Conservation (phyloP, 805 yeast species). For the Saccharomycopsis sp. region DNA sequence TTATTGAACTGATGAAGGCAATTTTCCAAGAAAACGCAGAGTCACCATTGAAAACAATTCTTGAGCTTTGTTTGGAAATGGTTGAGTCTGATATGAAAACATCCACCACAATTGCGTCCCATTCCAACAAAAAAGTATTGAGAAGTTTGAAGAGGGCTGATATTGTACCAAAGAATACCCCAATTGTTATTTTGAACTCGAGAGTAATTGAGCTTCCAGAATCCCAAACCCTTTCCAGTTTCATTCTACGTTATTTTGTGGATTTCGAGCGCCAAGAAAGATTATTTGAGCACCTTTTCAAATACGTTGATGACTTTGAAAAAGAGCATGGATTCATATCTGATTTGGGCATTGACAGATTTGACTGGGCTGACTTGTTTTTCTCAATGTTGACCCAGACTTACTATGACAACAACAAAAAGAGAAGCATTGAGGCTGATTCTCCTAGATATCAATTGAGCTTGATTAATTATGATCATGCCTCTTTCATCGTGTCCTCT, state of each 20-base stretch:
- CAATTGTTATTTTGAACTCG: constrained; percentile 41
- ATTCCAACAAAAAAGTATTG: constrained; percentile 20
- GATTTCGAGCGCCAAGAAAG: constrained; percentile 42
- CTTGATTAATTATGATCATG: constrained; percentile 4
- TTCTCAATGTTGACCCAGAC: constrained; percentile 37
- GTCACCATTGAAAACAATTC: neutral
- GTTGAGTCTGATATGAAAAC: neutral
- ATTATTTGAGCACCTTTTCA: constrained; percentile 27
- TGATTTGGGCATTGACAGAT: constrained; percentile 11
- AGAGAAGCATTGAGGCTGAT: neutral
- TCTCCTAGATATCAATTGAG: constrained; percentile 16
- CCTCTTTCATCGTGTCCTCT: constrained; percentile 1
- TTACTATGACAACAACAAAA: constrained; percentile 27
- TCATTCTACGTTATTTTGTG: constrained; percentile 30
- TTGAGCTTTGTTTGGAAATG: neutral
- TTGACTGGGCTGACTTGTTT: constrained; percentile 40
- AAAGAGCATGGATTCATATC: constrained; percentile 21
- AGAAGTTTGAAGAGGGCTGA: constrained; percentile 13
- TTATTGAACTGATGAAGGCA: constrained; percentile 23
- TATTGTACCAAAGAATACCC: neutral
- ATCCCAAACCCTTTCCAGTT: constrained; percentile 22
- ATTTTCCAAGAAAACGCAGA: constrained; percentile 23
- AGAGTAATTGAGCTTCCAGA: constrained; percentile 35
- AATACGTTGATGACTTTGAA: constrained; percentile 21
- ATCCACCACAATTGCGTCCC: constrained; percentile 2